Percentiles rank a stretch among this genome's conserved stretches.
Conservation (phyloP, 257 asterid genomes). For the Cruciata laevipes region DNA sequence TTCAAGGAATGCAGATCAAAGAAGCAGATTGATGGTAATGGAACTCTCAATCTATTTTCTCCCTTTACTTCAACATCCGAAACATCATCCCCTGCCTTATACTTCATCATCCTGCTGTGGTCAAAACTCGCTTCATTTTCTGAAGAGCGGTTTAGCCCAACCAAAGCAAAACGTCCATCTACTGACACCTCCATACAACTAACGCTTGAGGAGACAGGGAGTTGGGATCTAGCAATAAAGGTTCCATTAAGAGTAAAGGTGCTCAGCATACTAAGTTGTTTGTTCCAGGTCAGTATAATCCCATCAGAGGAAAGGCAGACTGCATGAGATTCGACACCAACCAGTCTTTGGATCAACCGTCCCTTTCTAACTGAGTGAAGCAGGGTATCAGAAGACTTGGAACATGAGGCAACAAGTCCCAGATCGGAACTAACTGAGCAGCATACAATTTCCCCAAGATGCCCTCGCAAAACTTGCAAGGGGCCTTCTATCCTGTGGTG, state of each 20-base stretch:
- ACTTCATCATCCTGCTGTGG: slow-evolving; percentile 18
- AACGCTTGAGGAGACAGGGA: slow-evolving; percentile 52
- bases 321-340: slow-evolving; percentile 73
- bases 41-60: slow-evolving; percentile 39
- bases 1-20: slow-evolving; percentile 66
- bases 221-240: slow-evolving; percentile 51
- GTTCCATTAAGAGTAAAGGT: slow-evolving; percentile 77
- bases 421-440: slow-evolving; percentile 88
- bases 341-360: slow-evolving; percentile 66
- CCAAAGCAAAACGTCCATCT: slow-evolving; percentile 71
- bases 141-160: slow-evolving; percentile 63
- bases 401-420: slow-evolving; percentile 87
- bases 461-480: slow-evolving; percentile 86
- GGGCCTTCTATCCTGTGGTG: slow-evolving; percentile 84
- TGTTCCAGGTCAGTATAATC: slow-evolving; percentile 67
- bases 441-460: slow-evolving; percentile 70
- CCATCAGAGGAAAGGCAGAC: slow-evolving; percentile 83
- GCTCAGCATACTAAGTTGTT: slow-evolving; percentile 41
- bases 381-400: slow-evolving; percentile 68
- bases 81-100: slow-evolving; percentile 24
- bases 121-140: slow-evolving; percentile 47
- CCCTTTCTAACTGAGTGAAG: slow-evolving; percentile 87
- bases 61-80: slow-evolving; percentile 32
- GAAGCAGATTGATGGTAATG: slow-evolving; percentile 81
- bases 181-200: slow-evolving; percentile 84